These are phyloP conservation scores for Venturia oleaginea DNA, from an alignment of 2,329 filamentous ascomycete species.

Conservation along the genomic window DNA sequence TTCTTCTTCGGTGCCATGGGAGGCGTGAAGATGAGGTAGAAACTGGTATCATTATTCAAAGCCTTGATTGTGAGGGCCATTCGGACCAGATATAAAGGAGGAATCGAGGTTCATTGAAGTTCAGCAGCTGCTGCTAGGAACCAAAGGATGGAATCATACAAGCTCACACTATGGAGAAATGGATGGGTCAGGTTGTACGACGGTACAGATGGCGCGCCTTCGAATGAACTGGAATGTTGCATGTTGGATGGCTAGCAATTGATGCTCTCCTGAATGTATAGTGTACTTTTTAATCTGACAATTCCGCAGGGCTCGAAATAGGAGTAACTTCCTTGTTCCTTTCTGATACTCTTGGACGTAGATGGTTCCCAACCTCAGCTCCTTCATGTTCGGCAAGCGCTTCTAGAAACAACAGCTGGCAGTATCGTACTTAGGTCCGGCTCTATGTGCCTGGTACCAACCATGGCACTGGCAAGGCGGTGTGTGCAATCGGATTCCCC, in stretches of 20 bases:
- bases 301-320: too few species aligned
- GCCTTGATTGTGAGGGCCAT: constrained; percentile 59
- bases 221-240: background rate
- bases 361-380: too few species aligned
- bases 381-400: too few species aligned
- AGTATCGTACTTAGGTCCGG: too few species aligned
- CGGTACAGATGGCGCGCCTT: background rate
- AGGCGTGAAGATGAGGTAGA: constrained; percentile 54
- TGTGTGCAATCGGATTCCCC: background rate
- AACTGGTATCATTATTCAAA: constrained; percentile 56
- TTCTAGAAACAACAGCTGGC: too few species aligned
- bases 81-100: background rate
- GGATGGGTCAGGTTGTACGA: background rate
- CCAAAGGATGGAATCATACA: background rate
- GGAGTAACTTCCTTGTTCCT: too few species aligned
- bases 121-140: background rate
- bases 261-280: background rate
- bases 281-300: background rate
- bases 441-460: too few species aligned
- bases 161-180: background rate
- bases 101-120: background rate
- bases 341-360: background rate
- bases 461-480: too few species aligned
- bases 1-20: constrained; percentile 31
- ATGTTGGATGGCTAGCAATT: background rate